Base-by-base conservation (phyloP, 2,329 filamentous ascomycete species). In the Aspergillus melleus region DNA sequence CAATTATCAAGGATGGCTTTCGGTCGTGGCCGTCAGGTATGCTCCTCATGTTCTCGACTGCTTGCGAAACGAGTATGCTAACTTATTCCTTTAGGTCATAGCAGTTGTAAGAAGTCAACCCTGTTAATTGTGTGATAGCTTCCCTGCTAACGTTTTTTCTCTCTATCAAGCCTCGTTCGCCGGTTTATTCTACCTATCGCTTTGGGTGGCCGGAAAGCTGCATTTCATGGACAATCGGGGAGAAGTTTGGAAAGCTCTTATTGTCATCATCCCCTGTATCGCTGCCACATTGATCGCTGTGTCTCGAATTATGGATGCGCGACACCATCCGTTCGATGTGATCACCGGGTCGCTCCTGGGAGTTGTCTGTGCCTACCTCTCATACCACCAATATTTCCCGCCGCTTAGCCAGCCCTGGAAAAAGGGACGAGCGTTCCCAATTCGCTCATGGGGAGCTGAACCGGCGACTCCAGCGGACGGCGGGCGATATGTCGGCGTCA, bases 291-390 rank as follows among this genome's bases (percentile, higher is more conserved):
- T 86, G 47, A 78, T 87, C 55, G 82, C 84, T 6, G 81, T 83
- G 42, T 82, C 81, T 14, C 81, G 84, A 49, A 86, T 86, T 58
- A 86, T 86, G 84, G 84, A 87, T 65, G 84, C 84, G 22, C 79
- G 84, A 16, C 84, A 87, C 60, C 84, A 87, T 65, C 83, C 84
- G 0, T 86, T 87, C 69, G 84, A 87, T 64, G 84, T 87, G 30
- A 77, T 87, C 46, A 81, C 80, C 12, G 84, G 84, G 9, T 82
- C 80, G 1, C 63, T 82, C 10, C 73, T 87, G 2, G 84, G 84
- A 4, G 76, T 85, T 19, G 64, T 81, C 32, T 81, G 81, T 44
- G 83, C 82, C 9, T 84, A 77, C 73, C 75, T 78, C 30, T 75
- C 83, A 1, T 87, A 86, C 65, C 78, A 83, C 50, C 84, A 86